These are phyloP conservation scores for Populus davidiana DNA, from an alignment of 345 rosid species.

Conservation along the genomic window DNA sequence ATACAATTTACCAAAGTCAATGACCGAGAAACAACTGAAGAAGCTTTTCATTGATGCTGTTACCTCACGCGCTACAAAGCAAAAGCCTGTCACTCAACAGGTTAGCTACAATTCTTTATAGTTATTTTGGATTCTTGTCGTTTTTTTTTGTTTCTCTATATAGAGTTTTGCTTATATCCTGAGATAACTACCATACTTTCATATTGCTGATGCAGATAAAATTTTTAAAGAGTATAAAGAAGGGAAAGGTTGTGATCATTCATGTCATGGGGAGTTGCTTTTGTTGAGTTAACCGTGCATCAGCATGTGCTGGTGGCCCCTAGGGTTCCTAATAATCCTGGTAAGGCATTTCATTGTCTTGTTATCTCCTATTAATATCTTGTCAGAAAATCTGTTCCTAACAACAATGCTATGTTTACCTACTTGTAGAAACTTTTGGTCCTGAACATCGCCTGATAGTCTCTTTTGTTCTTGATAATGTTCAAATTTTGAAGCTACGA, in stretches of 20 bases:
- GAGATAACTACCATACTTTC: background rate
- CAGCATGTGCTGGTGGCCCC: conserved; percentile 90
- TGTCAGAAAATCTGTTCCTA: background rate
- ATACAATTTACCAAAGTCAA: conserved; percentile 79
- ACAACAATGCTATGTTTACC: conserved; percentile 5
- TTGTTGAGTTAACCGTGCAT: conserved; percentile 76
- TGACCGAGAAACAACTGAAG: conserved; percentile 63
- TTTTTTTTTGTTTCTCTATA: background rate
- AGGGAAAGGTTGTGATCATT: conserved; percentile 49
- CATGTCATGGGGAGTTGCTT: conserved; percentile 93
- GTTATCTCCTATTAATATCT: background rate
- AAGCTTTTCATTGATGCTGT: conserved; percentile 71
- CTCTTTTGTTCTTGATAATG: conserved; percentile 81
- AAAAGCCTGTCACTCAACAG: conserved; percentile 80
- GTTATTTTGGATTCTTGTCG: background rate
- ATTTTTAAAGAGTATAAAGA: conserved; percentile 59
- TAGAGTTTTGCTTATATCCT: background rate
- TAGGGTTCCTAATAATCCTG: conserved; percentile 89
- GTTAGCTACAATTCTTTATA: conserved; percentile 33
- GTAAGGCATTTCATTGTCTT: conserved; percentile 30
- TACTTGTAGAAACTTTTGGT: conserved; percentile 71
- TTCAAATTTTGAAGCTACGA: conserved; percentile 66
- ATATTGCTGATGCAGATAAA: conserved; percentile 55
- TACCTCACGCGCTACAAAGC: conserved; percentile 85
- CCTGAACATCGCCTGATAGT: conserved; percentile 73